Evolutionary conservation across 768 basidiomycete species (phyloP).

Genomic region (Lactarius hengduanensis): DNA sequence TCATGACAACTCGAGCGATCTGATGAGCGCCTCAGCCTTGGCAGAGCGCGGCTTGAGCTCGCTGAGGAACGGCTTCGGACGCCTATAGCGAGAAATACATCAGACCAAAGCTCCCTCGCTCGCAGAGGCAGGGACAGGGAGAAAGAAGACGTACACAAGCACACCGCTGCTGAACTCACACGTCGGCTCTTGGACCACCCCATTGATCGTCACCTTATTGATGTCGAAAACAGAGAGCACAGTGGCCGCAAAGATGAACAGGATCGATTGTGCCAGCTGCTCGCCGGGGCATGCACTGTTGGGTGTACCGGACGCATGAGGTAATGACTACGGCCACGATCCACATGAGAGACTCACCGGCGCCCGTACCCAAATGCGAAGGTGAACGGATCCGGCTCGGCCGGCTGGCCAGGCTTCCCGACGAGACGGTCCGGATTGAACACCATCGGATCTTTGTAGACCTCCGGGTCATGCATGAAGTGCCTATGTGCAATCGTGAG

Average conservation of each 20-base stretch:
- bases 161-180: conserved; percentile 25
- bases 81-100: conserved; percentile 13
- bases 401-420: conserved; percentile 17
- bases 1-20: conserved; percentile 12
- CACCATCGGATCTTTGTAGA: conserved; percentile 33
- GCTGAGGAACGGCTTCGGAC: conserved; percentile 31
- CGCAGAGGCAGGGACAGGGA: background rate
- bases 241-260: conserved; percentile 27
- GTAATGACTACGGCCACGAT: background rate
- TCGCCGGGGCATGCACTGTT: conserved; percentile 27
- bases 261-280: conserved; percentile 28
- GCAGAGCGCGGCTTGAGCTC: conserved; percentile 29
- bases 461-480: conserved; percentile 34
- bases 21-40: conserved; percentile 26
- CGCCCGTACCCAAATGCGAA: conserved; percentile 34
- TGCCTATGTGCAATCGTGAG: conserved; percentile 26
- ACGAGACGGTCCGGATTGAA: conserved; percentile 37
- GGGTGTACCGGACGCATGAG: too few species aligned
- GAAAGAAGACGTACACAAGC: conserved; percentile 19
- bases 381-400: conserved; percentile 30
- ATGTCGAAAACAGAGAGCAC: conserved; percentile 30
- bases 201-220: conserved; percentile 22
- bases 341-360: conserved; percentile 24
- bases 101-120: background rate
- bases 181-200: conserved; percentile 26